Evolutionary conservation across 495 filamentous ascomycete genomes (phyloP).

Genomic region (Melanomma pulvis-pyrius): DNA sequence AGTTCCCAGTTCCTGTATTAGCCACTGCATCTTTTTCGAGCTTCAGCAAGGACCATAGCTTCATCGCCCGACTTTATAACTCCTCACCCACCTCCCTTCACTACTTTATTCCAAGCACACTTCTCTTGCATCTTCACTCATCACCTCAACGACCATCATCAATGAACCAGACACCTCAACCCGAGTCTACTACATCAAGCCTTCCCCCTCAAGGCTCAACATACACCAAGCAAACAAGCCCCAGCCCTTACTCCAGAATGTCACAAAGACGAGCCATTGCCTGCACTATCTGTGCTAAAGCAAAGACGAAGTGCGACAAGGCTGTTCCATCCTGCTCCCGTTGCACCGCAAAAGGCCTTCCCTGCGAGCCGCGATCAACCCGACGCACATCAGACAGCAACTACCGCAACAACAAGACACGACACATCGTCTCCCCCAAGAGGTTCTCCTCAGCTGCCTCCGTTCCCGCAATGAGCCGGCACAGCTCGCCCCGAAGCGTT

Average conservation of each 20-base stretch:
- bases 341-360: conserved; percentile 38
- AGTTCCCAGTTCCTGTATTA: conserved; percentile 20
- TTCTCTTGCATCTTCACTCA: conserved; percentile 2
- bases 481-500: conserved; percentile 33
- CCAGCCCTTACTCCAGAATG: conserved; percentile 24
- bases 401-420: conserved; percentile 33
- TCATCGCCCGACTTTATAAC: conserved; percentile 12
- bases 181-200: conserved; percentile 7
- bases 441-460: conserved; percentile 27
- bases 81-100: conserved; percentile 1
- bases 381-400: conserved; percentile 36
- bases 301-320: conserved; percentile 51
- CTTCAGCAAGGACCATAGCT: conserved; percentile 13
- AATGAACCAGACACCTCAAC: conserved; percentile 24
- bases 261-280: conserved; percentile 50
- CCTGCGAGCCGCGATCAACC: conserved; percentile 36
- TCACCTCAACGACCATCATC: background rate
- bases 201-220: conserved; percentile 20
- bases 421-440: conserved; percentile 33
- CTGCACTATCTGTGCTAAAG: conserved; percentile 61
- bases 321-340: conserved; percentile 38
- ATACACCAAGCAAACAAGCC: conserved; percentile 16
- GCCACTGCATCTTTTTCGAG: conserved; percentile 15
- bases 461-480: conserved; percentile 23
- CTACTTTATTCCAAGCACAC: background rate